Evolutionary conservation across 2,329 filamentous ascomycete genomes (phyloP).

Genomic region (Botrytis hyacinthi): DNA sequence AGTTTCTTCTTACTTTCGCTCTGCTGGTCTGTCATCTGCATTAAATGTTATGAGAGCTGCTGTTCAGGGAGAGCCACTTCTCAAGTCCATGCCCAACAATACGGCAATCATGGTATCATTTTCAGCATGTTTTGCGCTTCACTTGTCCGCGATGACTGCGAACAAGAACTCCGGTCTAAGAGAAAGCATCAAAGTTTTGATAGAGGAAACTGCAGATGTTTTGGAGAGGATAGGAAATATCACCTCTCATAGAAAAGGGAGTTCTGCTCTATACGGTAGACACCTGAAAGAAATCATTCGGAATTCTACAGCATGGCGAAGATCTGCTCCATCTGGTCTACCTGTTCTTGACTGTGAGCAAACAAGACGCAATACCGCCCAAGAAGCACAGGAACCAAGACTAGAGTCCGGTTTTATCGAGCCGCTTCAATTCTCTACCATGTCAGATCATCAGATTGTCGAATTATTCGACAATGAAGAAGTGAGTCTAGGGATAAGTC

Average conservation of each 20-base stretch:
- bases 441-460: constrained; percentile 68
- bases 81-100: constrained; percentile 76
- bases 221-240: constrained; percentile 66
- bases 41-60: constrained; percentile 73
- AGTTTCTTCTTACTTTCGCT: constrained; percentile 70
- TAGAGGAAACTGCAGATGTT: constrained; percentile 67
- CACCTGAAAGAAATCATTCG: constrained; percentile 48
- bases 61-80: constrained; percentile 66
- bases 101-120: constrained; percentile 79
- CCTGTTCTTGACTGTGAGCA: background rate
- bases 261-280: constrained; percentile 59
- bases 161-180: constrained; percentile 56
- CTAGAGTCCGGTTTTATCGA: constrained; percentile 36
- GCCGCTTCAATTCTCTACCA: constrained; percentile 61
- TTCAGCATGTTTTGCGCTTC: constrained; percentile 68
- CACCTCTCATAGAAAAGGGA: constrained; percentile 64
- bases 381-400: background rate
- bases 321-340: constrained; percentile 5
- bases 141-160: constrained; percentile 57
- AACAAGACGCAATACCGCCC: background rate
- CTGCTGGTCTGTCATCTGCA: constrained; percentile 67
- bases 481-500: constrained; percentile 50
- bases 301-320: constrained; percentile 23
- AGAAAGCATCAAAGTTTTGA: constrained; percentile 61
- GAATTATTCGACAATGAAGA: constrained; percentile 64